These are phyloP conservation scores for Ogataea henricii DNA, from an alignment of 805 yeast genomes.

Conservation along the genomic window DNA sequence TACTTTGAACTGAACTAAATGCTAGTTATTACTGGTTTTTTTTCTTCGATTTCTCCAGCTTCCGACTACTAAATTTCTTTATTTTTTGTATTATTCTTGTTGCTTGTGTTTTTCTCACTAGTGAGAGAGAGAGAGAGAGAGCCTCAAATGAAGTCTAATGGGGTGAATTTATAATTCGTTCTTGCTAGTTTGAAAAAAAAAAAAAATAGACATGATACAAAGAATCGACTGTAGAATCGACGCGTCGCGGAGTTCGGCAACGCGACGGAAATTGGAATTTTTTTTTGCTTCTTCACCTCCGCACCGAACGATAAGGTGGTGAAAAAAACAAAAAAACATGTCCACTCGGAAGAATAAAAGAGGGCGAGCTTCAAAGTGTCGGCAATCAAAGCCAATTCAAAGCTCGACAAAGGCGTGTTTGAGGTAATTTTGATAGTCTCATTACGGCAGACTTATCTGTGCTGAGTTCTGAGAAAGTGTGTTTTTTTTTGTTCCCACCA, in stretches of 20 bases:
- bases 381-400: no score
- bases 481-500: not conserved
- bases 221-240: no score
- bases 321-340: not conserved
- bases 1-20: slow-evolving; percentile 6
- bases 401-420: no score
- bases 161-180: not conserved
- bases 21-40: slow-evolving; percentile 6
- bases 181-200: not conserved
- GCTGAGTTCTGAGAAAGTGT: not conserved
- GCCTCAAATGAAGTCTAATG: not conserved
- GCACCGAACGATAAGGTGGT: not conserved
- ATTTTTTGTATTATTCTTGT: slow-evolving; percentile 8
- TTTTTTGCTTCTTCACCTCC: not conserved
- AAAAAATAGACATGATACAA: not conserved
- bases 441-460: not conserved
- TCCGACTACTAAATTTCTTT: slow-evolving; percentile 2
- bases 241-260: not conserved
- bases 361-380: no score
- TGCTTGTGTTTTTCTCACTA: not conserved
- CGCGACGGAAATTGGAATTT: not conserved
- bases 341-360: slow-evolving; percentile 1
- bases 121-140: not conserved
- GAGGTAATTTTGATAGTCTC: not conserved
- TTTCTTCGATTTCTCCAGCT: not conserved